Evolutionary conservation across 768 basidiomycete species (phyloP), one percentile per base, ranked within the genome.

Genomic region (Phallus indusiatus): DNA sequence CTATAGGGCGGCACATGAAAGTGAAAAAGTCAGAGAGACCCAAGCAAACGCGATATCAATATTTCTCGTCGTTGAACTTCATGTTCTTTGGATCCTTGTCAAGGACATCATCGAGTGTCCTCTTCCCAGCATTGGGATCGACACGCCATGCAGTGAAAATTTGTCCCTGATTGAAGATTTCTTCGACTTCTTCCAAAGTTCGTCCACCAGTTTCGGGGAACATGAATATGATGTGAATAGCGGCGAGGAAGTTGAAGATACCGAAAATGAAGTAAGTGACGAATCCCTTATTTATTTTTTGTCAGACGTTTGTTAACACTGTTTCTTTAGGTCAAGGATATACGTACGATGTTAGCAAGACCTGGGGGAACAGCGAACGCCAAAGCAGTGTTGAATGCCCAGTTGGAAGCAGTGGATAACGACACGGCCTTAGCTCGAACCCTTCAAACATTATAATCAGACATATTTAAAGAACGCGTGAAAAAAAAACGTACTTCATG

Each of bases 161-260:
- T 64, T 90, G 81, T 0, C 85, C 86, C 64, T 83, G 80, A 5
- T 74, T 71, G 74, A 90, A 90, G 63, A 90, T 80, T 5, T 84
- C 87, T 67, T 90, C 88, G 47, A 90, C 78, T 69, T 90, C 88
- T 70, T 90, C 88, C 9, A 90, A 78, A 2, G 84, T 80, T 0
- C 85, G 77, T 4, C 82, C 82, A 14, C 82, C 82, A 2, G 86
- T 88, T 70, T 90, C 88, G 12, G 87, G 88, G 77, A 81, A 90
- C 78, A 85, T 84, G 78, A 90, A 88, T 66, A 85, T 74, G 60
- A 89, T 74, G 64, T 88, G 86, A 55, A 88, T 72, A 68, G 78
- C 84, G 1, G 82, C 84, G 0, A 83, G 81, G 60, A 85, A 82
- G 75, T 87, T 86, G 80, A 88, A 88, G 10, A 85, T 72, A 9